Base-by-base conservation (phyloP, 2,329 filamentous ascomycete genomes). In the Clarireedia paspali region DNA sequence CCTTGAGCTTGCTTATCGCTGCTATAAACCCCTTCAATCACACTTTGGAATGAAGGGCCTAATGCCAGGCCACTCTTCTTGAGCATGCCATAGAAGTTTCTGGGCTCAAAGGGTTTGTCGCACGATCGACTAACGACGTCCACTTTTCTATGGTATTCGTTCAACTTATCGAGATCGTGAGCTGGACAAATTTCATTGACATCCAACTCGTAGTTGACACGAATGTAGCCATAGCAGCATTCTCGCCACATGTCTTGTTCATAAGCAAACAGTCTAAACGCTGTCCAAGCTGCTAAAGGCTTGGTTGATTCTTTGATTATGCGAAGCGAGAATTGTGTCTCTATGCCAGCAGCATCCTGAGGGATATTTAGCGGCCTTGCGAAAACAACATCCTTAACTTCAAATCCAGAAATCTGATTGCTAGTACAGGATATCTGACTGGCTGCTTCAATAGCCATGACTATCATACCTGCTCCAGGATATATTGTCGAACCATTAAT, bases 401-500 rank as follows among this genome's bases (percentile, higher is more conserved):
- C 10, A 38, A 30, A 49, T 34, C 30, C 26, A 3, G 23, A 15
- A n/a, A 42, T n/a, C n/a, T n/a, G n/a, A n/a, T n/a, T n/a, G 6
- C 5, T 12, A 5, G 14, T 9, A 17, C 10, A 15, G 10, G 26
- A 17, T 9, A 36, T n/a, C 5, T 17, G 10, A 14, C 5, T 12
- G 0, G 55, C 34, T 10, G 67, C 69, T 55, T 72, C 69, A 7
- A 60, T 62, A 10, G 63, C 67, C 66, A 69, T 67, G 7, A 60
- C 42, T 6, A 70, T 48, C 51, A 67, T 69, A n/a, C 62, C 67
- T 1, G 67, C 64, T 6, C 40, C 62, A 1, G 69, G 69, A 47
- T 64, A 69, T 1, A 70, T 49, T 7, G 64, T 54, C 2, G 55
- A 49, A 59, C 70, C 73, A 44, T 75, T 75, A 6, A 81, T 71